Evolutionary conservation across 1,284 basidiomycete species (phyloP), one percentile per base, ranked within the genome.

Genomic region (Pholiota adiposa): DNA sequence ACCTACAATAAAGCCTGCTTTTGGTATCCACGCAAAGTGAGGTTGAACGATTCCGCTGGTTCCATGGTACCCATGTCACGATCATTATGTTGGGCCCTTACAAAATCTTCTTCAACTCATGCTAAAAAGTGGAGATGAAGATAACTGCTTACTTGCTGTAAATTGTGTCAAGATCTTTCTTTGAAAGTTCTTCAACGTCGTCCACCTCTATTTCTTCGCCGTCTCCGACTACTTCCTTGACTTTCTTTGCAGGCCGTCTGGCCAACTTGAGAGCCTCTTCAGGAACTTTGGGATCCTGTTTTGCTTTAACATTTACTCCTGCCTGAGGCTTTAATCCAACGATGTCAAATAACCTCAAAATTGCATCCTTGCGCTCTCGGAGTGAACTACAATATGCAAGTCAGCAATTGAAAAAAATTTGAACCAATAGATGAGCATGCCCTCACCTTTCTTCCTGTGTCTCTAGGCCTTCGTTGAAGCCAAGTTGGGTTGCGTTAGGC

Each of bases 1-100:
- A 70, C 84, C 51, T 60, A 92, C 84, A 79, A 79, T 54, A 98
- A 79, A 2, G 96, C 96, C 73, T 99, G 96, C 69, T 96, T 97
- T 70, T 98, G 97, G 75, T 99, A 99, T 29, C 87, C 86, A 48
- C 95, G 86, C 27, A 98, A 76, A 0, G 81, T 88, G 51, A 98
- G 81, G 0, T 86, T 80, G 73, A 99, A 99, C 0, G 88, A 86
- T 2, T 87, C 80, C 0, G 89, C 81, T 4, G 96, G 93, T 31
- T 97, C 90, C 83, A 93, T 94, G 72, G 91, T 90, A 19, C 82
- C 83, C 74, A 99, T 84, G 23, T 79, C 78, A 18, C 79, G 83
- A 71, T 97, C 96, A 62, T 93, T 85, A 66, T 85, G 83, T 69
- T 95, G 92, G 0, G 96, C 96, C 70, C 94, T 96, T 64, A 52